phyloP scores from a whole-genome alignment of 2,329 filamentous ascomycete genomes.

The Aureobasidium namibiae region DNA sequence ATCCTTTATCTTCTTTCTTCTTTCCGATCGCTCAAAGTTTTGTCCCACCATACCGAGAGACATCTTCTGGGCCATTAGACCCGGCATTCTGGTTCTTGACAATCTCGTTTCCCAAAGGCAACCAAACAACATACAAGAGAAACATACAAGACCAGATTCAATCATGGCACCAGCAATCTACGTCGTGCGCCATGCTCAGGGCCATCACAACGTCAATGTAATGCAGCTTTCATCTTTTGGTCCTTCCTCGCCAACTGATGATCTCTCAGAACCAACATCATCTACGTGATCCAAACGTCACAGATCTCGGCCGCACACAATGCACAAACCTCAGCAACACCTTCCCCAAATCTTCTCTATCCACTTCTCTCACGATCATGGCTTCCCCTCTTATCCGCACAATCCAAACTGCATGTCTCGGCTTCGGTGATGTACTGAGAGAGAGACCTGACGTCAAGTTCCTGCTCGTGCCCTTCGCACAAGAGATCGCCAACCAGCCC shows the following conservation, averaged over 20 bases:
- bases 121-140: background rate
- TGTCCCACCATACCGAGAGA: too few relatives aligned
- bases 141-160: background rate
- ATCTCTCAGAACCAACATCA: slow-evolving; percentile 3
- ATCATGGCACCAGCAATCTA: slow-evolving; percentile 46
- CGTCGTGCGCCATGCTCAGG: slow-evolving; percentile 63
- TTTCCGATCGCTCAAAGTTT: background rate
- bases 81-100: background rate
- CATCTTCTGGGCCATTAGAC: too few relatives aligned
- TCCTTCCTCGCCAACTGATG: background rate
- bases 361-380: slow-evolving; percentile 55
- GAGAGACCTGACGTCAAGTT: slow-evolving; percentile 4
- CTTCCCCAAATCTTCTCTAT: slow-evolving; percentile 57
- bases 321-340: slow-evolving; percentile 52
- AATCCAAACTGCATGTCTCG: slow-evolving; percentile 56
- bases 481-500: slow-evolving; percentile 10
- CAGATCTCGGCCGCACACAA: slow-evolving; percentile 64
- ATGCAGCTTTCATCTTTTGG: slow-evolving; percentile 42
- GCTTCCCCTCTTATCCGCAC: slow-evolving; percentile 76
- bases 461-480: background rate
- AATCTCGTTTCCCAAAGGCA: background rate
- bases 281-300: slow-evolving; percentile 68
- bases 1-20: background rate
- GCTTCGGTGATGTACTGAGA: background rate
- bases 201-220: slow-evolving; percentile 67